These are phyloP conservation scores for Sphaerosporella brunnea DNA, from an alignment of 495 filamentous ascomycete species.

Conservation along the genomic window DNA sequence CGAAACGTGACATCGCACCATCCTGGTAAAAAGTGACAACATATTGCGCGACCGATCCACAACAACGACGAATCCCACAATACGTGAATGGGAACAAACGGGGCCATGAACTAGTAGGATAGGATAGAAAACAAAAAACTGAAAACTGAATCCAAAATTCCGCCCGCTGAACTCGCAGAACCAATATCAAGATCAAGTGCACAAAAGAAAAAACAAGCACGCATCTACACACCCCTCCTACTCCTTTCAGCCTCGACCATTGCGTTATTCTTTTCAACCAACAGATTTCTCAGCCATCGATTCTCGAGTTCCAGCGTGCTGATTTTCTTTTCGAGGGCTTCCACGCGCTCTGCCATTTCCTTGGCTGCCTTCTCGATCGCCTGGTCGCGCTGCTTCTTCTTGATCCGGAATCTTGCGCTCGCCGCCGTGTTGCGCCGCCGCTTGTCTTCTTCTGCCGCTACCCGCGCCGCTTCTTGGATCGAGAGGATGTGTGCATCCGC, in stretches of 20 bases:
- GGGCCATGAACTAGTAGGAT: too few relatives aligned
- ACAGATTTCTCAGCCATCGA: slow-evolving; percentile 83
- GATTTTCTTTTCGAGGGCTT: slow-evolving; percentile 59
- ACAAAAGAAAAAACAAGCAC: neutral
- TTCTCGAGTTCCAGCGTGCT: slow-evolving; percentile 86
- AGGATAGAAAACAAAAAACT: neutral
- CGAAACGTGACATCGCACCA: neutral
- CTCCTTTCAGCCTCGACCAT: neutral
- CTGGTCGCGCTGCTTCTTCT: slow-evolving; percentile 98
- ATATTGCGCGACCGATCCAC: neutral
- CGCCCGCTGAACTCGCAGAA: neutral
- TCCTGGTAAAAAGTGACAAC: neutral
- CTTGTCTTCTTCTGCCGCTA: slow-evolving; percentile 91
- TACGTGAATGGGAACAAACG: too few relatives aligned
- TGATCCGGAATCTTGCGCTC: slow-evolving; percentile 83
- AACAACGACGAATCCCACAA: neutral
- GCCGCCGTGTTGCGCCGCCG: slow-evolving; percentile 91
- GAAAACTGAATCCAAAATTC: neutral
- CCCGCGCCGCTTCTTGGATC: slow-evolving; percentile 26
- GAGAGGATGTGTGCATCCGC: slow-evolving; percentile 1
- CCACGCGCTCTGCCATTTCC: slow-evolving; percentile 75
- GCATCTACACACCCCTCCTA: neutral
- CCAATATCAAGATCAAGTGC: neutral
- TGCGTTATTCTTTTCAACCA: slow-evolving; percentile 63
- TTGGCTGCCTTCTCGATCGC: slow-evolving; percentile 77